These are phyloP conservation scores for Tetraselmis striata DNA, from an alignment of 139 green algal species.

Conservation along the genomic window DNA sequence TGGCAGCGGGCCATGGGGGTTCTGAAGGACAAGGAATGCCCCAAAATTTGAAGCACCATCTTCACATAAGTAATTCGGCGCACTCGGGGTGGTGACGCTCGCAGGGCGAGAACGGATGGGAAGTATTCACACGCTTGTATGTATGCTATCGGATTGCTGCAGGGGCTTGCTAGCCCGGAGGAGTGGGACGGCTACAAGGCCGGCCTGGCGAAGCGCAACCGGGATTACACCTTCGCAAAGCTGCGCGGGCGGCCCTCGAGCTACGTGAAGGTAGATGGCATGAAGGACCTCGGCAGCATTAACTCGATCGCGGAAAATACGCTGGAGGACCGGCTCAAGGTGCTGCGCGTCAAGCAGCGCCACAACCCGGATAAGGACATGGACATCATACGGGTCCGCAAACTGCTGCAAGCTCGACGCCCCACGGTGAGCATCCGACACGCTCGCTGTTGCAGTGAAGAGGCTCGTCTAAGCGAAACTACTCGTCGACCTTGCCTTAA, in stretches of 20 bases:
- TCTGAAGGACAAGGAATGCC: too few species aligned
- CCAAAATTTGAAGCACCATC: too few species aligned
- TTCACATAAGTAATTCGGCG: too few species aligned
- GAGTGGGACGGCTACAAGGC: not conserved
- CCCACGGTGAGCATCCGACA: not conserved
- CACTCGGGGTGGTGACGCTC: too few species aligned
- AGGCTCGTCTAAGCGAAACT: too few species aligned
- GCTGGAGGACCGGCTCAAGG: not conserved
- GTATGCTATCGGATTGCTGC: too few species aligned
- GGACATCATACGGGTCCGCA: too few species aligned
- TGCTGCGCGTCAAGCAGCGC: not conserved
- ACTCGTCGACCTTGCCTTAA: too few species aligned
- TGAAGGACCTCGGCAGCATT: not conserved
- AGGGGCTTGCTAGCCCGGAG: not conserved
- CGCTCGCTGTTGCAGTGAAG: too few species aligned
- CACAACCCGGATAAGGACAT: not conserved
- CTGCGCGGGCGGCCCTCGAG: not conserved
- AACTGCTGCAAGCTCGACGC: not conserved
- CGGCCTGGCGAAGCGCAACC: not conserved
- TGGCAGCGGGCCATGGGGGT: too few species aligned
- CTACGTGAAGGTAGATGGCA: not conserved
- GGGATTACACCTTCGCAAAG: not conserved
- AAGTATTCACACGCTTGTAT: too few species aligned
- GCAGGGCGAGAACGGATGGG: too few species aligned
- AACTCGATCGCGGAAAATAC: not conserved